Conservation (phyloP, 2,329 filamentous ascomycete species). For the Penicillium sp. region DNA sequence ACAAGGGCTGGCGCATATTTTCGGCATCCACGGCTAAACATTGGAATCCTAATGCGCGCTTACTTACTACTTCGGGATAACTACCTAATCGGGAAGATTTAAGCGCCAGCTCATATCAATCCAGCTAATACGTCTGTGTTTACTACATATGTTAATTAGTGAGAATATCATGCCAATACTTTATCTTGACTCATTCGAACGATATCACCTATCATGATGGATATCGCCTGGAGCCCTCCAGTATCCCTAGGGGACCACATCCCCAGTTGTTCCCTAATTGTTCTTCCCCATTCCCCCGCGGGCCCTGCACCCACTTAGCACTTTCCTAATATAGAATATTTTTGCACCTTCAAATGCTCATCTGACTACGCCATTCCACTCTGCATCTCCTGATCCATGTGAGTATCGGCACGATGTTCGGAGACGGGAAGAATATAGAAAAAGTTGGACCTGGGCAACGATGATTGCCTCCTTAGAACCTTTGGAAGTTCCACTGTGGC, state of each 20-base stretch:
- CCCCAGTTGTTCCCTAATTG: neutral
- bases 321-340: constrained; percentile 8
- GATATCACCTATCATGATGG: no score
- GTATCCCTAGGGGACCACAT: neutral
- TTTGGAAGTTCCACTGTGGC: constrained; percentile 14
- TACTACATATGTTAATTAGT: neutral
- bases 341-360: constrained; percentile 3
- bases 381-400: neutral
- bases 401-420: constrained; percentile 11
- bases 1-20: neutral
- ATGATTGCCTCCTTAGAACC: neutral
- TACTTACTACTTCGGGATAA: neutral
- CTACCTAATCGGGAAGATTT: constrained; percentile 2
- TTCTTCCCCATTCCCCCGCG: constrained; percentile 5
- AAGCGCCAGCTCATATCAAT: neutral
- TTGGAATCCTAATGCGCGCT: neutral
- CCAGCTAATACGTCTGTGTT: neutral
- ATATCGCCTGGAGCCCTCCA: no score
- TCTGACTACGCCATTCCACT: neutral
- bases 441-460: constrained; percentile 4
- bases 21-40: constrained; percentile 8
- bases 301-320: neutral
- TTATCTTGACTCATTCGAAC: no score
- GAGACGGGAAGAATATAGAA: neutral
- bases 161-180: neutral